Evolutionary conservation across 208 protist genomes (phyloP).

Genomic region (Tritrichomonas foetus): DNA sequence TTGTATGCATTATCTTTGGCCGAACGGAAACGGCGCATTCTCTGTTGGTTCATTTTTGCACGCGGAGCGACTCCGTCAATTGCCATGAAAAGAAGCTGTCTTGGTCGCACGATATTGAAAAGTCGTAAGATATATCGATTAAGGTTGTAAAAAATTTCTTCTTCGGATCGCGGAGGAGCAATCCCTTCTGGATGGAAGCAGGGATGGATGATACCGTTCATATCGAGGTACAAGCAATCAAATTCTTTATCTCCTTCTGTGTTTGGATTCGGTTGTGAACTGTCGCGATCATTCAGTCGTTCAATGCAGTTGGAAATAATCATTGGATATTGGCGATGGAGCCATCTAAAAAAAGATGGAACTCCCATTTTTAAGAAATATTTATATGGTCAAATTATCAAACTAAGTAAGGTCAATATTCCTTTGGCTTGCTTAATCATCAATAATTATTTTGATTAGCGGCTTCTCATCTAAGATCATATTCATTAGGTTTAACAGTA

Average conservation of each 20-base stretch:
- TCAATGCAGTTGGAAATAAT: conserved; percentile 43
- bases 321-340: neutral
- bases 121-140: conserved; percentile 93
- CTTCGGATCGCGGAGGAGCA: conserved; percentile 57
- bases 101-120: conserved; percentile 86
- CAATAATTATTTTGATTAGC: too few relatives aligned
- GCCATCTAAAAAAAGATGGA: conserved; percentile 26
- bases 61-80: conserved; percentile 89
- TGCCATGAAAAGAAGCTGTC: conserved; percentile 91
- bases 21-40: conserved; percentile 76
- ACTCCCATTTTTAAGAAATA: conserved; percentile 38
- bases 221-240: conserved; percentile 43
- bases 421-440: too few relatives aligned
- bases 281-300: neutral
- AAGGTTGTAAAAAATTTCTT: conserved; percentile 75
- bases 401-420: too few relatives aligned
- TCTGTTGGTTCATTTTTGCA: conserved; percentile 99
- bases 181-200: conserved; percentile 51
- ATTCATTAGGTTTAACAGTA: too few relatives aligned
- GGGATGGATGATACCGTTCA: conserved; percentile 43
- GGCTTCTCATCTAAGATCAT: too few relatives aligned
- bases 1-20: conserved; percentile 50
- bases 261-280: neutral
- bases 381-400: too few relatives aligned
- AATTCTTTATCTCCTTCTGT: conserved; percentile 35